phyloP scores from a whole-genome alignment of 192 early-diverging fungal species.

The Backusella australiensis region DNA sequence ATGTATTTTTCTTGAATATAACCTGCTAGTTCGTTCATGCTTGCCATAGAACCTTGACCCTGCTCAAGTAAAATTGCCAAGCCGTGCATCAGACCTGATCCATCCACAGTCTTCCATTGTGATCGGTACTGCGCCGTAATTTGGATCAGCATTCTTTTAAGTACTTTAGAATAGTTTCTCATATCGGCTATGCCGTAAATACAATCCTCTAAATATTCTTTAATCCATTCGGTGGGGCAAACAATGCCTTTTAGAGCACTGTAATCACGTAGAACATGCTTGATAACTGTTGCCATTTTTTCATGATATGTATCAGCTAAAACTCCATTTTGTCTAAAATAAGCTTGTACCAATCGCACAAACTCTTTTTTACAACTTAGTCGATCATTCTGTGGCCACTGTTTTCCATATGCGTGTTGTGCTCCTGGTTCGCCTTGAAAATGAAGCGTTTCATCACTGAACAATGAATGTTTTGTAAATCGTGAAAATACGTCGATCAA shows the following conservation, averaged over 20 bases:
- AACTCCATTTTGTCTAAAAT: constrained; percentile 41
- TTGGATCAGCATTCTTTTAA: constrained; percentile 24
- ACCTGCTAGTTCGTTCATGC: constrained; percentile 30
- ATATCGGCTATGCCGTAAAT: constrained; percentile 22
- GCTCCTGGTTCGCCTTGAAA: background rate
- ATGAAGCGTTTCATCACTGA: constrained; percentile 30
- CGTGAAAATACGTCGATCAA: constrained; percentile 48
- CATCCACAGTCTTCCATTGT: constrained; percentile 47
- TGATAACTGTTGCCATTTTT: constrained; percentile 44
- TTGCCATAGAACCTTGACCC: constrained; percentile 23
- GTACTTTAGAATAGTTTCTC: constrained; percentile 21
- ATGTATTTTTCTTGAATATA: constrained; percentile 44
- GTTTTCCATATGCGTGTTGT: constrained; percentile 43
- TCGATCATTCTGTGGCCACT: constrained; percentile 57
- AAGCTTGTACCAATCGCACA: constrained; percentile 41
- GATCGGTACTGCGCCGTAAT: constrained; percentile 27
- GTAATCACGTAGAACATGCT: constrained; percentile 47
- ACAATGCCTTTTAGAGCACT: constrained; percentile 30
- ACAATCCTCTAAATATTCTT: constrained; percentile 45
- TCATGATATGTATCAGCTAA: constrained; percentile 44
- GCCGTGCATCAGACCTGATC: constrained; percentile 46
- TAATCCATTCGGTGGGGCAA: constrained; percentile 45
- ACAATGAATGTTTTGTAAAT: constrained; percentile 42
- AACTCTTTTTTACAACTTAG: constrained; percentile 56
- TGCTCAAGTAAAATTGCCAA: constrained; percentile 37